These are phyloP conservation scores for Trypanosoma platydactyli DNA, from an alignment of 208 protist genomes.

Conservation along the genomic window DNA sequence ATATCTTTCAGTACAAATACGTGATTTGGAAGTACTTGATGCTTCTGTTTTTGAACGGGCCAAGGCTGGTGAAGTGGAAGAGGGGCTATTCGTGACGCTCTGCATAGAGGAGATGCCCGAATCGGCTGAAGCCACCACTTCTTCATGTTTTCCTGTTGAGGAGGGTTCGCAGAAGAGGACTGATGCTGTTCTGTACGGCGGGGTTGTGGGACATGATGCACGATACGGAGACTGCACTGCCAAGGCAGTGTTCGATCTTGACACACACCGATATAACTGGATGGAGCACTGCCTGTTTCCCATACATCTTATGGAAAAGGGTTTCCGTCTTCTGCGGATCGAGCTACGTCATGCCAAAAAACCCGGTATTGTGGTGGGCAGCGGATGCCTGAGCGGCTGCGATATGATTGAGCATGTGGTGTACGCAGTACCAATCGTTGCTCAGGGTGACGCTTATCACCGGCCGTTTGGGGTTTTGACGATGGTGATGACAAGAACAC, in stretches of 20 bases:
- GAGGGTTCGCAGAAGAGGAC: not conserved
- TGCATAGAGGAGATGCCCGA: not conserved
- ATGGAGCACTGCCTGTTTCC: slow-evolving; percentile 15
- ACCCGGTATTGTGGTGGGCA: not conserved
- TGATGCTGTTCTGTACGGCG: not conserved
- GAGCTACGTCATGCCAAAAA: not conserved
- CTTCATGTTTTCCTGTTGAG: not conserved
- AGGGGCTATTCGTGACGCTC: not conserved
- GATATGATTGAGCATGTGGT: not conserved
- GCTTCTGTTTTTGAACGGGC: slow-evolving; percentile 1
- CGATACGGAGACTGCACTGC: slow-evolving; percentile 13
- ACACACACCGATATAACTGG: not conserved
- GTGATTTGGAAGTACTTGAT: not conserved
- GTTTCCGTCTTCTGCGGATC: not conserved
- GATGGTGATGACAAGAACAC: not conserved
- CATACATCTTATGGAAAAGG: not conserved
- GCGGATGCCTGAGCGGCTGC: not conserved
- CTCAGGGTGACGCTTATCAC: not conserved
- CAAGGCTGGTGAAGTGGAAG: not conserved
- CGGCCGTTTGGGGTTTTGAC: slow-evolving; percentile 16
- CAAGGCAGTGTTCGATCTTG: not conserved
- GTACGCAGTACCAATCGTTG: slow-evolving; percentile 7
- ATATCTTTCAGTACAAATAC: slow-evolving; percentile 1
- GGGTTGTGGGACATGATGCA: not conserved
- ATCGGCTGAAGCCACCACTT: not conserved